Percentiles rank a stretch among this genome's conserved stretches.
Conservation (phyloP, 2,329 filamentous ascomycete species). For the Hypoxylon sp. region DNA sequence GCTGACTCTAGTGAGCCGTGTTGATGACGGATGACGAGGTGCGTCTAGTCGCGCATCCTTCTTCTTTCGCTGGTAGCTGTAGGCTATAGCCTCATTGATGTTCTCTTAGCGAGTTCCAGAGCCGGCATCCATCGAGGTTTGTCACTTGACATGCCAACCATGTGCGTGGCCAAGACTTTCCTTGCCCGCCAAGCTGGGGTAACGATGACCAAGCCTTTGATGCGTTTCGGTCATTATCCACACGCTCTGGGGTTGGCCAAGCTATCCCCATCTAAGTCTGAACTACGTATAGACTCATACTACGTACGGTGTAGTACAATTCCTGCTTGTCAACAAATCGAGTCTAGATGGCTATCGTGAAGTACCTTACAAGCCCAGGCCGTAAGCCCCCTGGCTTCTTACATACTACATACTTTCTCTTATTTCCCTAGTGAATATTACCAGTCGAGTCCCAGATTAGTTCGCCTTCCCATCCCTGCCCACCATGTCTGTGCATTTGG, state of each 20-base stretch:
- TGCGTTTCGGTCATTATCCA: slow-evolving; percentile 37
- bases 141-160: slow-evolving; percentile 21
- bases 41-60: neutral
- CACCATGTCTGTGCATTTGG: slow-evolving; percentile 24
- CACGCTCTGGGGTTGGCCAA: slow-evolving; percentile 27
- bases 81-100: slow-evolving; percentile 18
- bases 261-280: slow-evolving; percentile 5
- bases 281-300: slow-evolving; percentile 9
- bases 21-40: slow-evolving; percentile 14
- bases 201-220: slow-evolving; percentile 16
- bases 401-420: neutral
- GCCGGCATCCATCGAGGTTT: neutral
- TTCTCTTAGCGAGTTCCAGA: neutral
- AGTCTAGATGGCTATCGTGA: slow-evolving; percentile 19
- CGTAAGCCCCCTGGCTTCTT: slow-evolving; percentile 24
- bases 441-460: slow-evolving; percentile 15
- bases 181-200: slow-evolving; percentile 36
- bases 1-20: slow-evolving; percentile 18
- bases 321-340: slow-evolving; percentile 11
- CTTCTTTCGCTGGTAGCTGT: slow-evolving; percentile 3
- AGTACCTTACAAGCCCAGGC: slow-evolving; percentile 6
- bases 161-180: slow-evolving; percentile 19
- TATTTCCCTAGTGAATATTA: slow-evolving; percentile 15
- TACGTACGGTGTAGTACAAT: slow-evolving; percentile 25
- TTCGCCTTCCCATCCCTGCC: slow-evolving; percentile 28